Percentiles rank a stretch among this genome's conserved stretches.
Conservation (phyloP, 2,329 filamentous ascomycete species). For the Aspergillus aculeatinus region DNA sequence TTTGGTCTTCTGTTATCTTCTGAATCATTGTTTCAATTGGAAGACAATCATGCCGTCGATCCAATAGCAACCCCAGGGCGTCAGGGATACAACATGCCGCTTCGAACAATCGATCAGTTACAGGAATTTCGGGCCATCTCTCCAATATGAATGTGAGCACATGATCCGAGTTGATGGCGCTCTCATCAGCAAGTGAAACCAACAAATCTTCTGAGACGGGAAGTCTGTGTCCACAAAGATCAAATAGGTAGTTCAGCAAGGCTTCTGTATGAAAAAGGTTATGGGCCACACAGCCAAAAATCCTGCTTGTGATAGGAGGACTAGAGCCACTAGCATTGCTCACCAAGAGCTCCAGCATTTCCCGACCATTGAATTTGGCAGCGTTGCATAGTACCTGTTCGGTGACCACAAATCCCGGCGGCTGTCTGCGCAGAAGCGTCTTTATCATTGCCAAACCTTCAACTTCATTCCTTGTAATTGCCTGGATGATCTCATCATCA, state of each 20-base stretch:
- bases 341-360: background rate
- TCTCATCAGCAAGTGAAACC: background rate
- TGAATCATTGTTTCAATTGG: background rate
- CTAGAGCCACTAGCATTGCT: background rate
- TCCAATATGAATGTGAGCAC: background rate
- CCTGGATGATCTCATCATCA: background rate
- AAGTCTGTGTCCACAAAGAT: background rate
- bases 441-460: background rate
- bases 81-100: background rate
- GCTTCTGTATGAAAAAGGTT: background rate
- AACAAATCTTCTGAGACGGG: background rate
- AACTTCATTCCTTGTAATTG: rapidly evolving
- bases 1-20: background rate
- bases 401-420: background rate
- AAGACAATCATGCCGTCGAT: background rate
- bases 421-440: background rate
- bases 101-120: background rate
- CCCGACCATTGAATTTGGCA: background rate
- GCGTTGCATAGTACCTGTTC: background rate
- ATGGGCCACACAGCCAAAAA: background rate
- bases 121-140: background rate
- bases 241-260: background rate
- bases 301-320: background rate
- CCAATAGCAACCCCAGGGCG: background rate
- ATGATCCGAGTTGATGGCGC: background rate